Evolutionary conservation across 805 yeast genomes (phyloP), one percentile per base, ranked within the genome.

Genomic region (Cephaloascus albidus): DNA sequence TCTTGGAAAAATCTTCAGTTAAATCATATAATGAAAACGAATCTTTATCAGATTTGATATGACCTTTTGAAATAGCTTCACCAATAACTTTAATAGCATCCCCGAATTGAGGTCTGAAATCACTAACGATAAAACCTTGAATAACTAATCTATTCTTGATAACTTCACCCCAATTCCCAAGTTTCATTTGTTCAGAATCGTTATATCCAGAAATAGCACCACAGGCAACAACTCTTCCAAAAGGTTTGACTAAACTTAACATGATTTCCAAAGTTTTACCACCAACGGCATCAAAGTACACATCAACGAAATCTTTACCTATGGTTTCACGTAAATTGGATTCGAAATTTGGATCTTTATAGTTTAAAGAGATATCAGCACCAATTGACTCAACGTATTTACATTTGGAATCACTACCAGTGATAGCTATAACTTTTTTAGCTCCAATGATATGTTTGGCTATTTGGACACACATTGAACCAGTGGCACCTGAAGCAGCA

Each of bases 401-500:
- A 41, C 72, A 61, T 53, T 81, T 81, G 27, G 65, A 78, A 4
- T 58, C 65, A 8, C 78, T 72, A 40, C 85, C 84, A 15, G 84
- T 75, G 45, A 78, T 69, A 34, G 80, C 85, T 51, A 78, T 65
- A 19, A 80, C 78, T 46, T 65, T 71, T 34, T 65, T 57, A 20
- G 81, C 81, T 30, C 72, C 71, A 51, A 71, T 63, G 10, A 73
- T 55, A 32, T 69, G 58, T 43, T 74, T 61, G 33, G 84, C 79
- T 10, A 80, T 52, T 53, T 78, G 85, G 17, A 78, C 72, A 36
- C 65, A 72, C 36, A 68, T 57, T 19, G 76, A 68, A 12, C 86
- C 86, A n/a, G 81, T 80, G n/a, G 85, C 84, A 43, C 87, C 87
- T 5, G 81, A 71, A 12, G 86, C 86, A 41, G 84, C 85, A 16